A percentile compares a stretch with the other conserved stretches of the same genome.
Conservation (phyloP, 495 filamentous ascomycete species). For the Neurospora sp. region DNA sequence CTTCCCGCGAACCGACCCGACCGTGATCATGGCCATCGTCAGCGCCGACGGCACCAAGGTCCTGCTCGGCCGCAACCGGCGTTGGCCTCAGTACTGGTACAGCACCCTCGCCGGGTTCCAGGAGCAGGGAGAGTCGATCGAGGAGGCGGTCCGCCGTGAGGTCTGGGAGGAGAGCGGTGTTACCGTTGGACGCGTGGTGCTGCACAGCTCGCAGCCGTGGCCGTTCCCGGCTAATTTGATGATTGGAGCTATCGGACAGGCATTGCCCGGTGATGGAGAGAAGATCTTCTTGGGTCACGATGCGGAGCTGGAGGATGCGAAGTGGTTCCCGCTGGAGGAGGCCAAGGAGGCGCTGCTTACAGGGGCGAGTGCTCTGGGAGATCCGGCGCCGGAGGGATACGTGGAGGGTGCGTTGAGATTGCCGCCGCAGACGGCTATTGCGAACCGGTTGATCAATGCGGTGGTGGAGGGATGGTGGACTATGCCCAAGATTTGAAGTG, state of each 20-base stretch:
- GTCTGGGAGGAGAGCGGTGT: constrained; percentile 95
- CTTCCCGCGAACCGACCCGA: constrained; percentile 93
- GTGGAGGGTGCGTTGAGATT: constrained; percentile 61
- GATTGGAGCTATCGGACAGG: constrained; percentile 90
- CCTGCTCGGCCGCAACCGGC: constrained; percentile 74
- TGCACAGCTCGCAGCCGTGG: constrained; percentile 84
- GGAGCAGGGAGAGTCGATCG: constrained; percentile 88
- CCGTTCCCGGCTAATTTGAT: constrained; percentile 67
- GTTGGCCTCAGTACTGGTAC: constrained; percentile 81
- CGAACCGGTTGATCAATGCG: constrained; percentile 54
- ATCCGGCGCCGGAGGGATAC: constrained; percentile 50
- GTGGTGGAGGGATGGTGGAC: constrained; percentile 33
- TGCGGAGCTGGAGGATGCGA: constrained; percentile 80
- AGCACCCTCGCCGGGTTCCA: constrained; percentile 87
- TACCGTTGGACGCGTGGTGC: constrained; percentile 70
- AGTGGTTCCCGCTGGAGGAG: constrained; percentile 70
- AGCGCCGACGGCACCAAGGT: constrained; percentile 62
- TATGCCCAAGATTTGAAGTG: constrained; percentile 28
- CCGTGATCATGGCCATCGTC: constrained; percentile 87
- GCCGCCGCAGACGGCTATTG: constrained; percentile 70
- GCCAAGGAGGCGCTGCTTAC: constrained; percentile 50
- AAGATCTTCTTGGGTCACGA: constrained; percentile 75
- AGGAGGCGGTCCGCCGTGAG: constrained; percentile 89
- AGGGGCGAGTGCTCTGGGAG: constrained; percentile 58
- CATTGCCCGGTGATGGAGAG: constrained; percentile 65